Evolutionary conservation across 305 asterid species (phyloP).

Genomic region (Lippia alba): DNA sequence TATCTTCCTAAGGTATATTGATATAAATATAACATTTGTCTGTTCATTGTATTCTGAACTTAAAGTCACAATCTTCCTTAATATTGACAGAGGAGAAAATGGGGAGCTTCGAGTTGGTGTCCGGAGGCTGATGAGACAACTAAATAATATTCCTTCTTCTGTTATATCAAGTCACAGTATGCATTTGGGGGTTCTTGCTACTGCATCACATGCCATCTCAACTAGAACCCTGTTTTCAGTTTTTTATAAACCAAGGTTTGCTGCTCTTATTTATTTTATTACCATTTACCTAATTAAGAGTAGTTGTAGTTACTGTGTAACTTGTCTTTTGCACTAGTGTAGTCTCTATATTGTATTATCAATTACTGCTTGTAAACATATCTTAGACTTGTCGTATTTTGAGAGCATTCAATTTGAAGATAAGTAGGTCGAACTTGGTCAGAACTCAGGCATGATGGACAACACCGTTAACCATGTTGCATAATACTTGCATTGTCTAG

Average conservation of each 20-base stretch:
- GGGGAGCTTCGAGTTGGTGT: conserved; percentile 96
- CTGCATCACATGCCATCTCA: conserved; percentile 87
- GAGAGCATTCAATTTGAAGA: no score
- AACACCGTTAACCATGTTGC: not conserved
- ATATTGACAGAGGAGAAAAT: conserved; percentile 69
- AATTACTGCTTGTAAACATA: no score
- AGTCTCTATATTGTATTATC: no score
- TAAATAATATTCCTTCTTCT: conserved; percentile 83
- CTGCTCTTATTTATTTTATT: conserved; percentile 9
- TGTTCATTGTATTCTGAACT: conserved; percentile 2
- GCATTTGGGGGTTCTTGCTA: conserved; percentile 96
- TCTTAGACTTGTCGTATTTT: no score
- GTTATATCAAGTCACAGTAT: conserved; percentile 94
- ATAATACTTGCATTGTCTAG: not conserved
- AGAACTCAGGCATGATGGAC: not conserved
- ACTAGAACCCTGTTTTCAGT: conserved; percentile 83
- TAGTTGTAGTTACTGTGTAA: not conserved
- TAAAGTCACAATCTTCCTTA: conserved; percentile 20
- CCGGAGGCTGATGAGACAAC: conserved; percentile 87
- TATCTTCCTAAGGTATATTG: conserved; percentile 76
- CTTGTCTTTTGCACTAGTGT: no score
- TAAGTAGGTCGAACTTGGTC: no score
- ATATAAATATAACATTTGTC: conserved; percentile 12
- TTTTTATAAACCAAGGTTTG: conserved; percentile 87
- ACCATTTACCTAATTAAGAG: not conserved